Base-by-base conservation (phyloP, 257 asterid species). In the Striga asiatica region DNA sequence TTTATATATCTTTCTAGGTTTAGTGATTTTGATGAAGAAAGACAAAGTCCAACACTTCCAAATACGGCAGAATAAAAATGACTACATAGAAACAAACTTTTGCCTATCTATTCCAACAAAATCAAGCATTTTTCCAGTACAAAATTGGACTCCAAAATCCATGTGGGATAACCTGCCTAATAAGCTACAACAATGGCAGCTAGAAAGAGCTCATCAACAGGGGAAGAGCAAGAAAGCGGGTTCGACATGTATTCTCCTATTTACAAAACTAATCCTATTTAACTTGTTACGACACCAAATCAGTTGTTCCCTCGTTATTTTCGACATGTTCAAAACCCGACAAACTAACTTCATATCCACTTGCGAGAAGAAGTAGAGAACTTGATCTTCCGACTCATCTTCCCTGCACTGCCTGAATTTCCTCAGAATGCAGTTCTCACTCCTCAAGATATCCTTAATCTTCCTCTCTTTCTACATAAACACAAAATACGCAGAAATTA, bases 211-310 rank as follows among this genome's bases (percentile, higher is more conserved):
- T n/a, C n/a, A n/a, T 56, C 71, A 81, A 72, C 93, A 84, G 7
- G 99, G 99, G 68, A 92, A 88, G 45, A 84, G 81, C 81, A 82
- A 75, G 74, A 92, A 84, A 21, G 89, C 72, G 1, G 93, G 81
- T 5, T 92, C 88, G 27, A 88, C 77, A 6, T 66, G 62, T 53
- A 92, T 78, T 51, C 72, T 92, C 66, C 89, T 81, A 57, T 69
- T 62, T 42, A 72, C 88, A 82, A 84, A 76, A 56, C 74, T 72
- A 68, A 92, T 84, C 54, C 76, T 79, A 43, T 62, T 74, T 31
- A 92, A 67, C 74, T 92, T 92, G 62, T 74, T 68, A 50, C 56
- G 76, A 64, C 97, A 92, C 99, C 97, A 92, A 0, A 77, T 34
- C 60, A 92, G 24, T 24, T 88, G 99, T 1, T 88, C 97, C 14